A percentile compares a stretch with the other conserved stretches of the same genome.
Conservation (phyloP, 2,329 filamentous ascomycete genomes). For the Setomelanomma holmii region DNA sequence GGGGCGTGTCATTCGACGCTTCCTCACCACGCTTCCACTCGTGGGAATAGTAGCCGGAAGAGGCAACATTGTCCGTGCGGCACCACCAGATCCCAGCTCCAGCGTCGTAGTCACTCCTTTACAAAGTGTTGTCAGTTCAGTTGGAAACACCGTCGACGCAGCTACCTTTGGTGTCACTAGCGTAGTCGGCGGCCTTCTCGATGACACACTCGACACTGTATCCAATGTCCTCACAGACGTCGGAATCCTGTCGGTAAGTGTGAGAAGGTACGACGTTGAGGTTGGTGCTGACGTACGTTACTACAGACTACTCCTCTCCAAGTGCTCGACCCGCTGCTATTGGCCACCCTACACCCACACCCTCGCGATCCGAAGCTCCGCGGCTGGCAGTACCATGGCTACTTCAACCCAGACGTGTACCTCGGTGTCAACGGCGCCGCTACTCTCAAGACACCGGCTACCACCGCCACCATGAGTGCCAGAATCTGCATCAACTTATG, state of each 20-base stretch:
- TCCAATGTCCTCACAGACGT: conserved; percentile 2
- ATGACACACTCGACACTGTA: conserved; percentile 1
- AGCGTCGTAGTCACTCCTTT: not conserved
- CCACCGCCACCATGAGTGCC: not conserved
- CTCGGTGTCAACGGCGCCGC: not conserved
- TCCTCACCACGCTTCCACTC: conserved; percentile 3
- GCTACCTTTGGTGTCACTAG: not conserved
- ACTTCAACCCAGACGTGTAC: conserved; percentile 3
- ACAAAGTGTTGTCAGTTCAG: not conserved
- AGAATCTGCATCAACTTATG: conserved; percentile 7
- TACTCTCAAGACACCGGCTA: not conserved
- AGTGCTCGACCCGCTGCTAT: not conserved
- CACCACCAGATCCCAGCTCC: not conserved
- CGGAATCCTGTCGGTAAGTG: conserved; percentile 5
- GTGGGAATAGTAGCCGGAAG: conserved; percentile 1
- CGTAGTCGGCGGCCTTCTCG: not conserved
- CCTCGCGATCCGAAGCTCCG: conserved; percentile 6
- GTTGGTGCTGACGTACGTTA: not conserved
- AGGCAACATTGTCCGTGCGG: not conserved
- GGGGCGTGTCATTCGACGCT: conserved; percentile 7
- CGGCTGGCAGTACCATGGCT: conserved; percentile 13
- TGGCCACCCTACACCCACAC: conserved; percentile 4
- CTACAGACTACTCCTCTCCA: not conserved
- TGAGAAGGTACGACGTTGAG: too few species aligned
- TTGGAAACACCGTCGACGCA: not conserved